Base-by-base conservation (phyloP, 495 filamentous ascomycete genomes). In the Neurospora sublineolata region DNA sequence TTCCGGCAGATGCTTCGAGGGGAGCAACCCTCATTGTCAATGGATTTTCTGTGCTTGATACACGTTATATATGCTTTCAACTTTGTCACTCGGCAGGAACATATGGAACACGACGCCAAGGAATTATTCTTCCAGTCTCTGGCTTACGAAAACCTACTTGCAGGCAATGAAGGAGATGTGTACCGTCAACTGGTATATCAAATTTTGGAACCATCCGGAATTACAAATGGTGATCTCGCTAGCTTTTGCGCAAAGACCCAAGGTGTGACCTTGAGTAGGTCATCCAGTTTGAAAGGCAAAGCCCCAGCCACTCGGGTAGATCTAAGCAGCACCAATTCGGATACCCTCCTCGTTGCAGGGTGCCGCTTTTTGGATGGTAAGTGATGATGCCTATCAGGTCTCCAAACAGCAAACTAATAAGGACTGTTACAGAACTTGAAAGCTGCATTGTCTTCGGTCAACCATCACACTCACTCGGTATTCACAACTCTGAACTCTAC, bases 321-420 rank as follows among this genome's bases (percentile, higher is more conserved):
- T 42, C 37, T 23, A n/a, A 38, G 27, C 37, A 36, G 4, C 20
- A 30, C 40, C 42, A 73, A 77, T 67, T 71, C 73, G 20, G 83
- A 86, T 69, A 69, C 77, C 37, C 73, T 86, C 14, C 73, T 82
- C 11, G 37, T 67, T 27, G 78, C 79, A n/a, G 81, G 79, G 8
- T 79, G 80, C n/a, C 77, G 82, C 20, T 86, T 85, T 44, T 79
- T 86, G n/a, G 84, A 86, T 76, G 82, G 83, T 84, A 73, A 72
- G 82, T 74, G 58, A 39, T 52, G 0, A 12, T n/a, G 0, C 23
- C 8, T 18, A 11, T 14, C 7, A 6, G 3, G 2, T 16, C 5
- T 4, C 5, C 11, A 37, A 39, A 40, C 16, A 60, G 9, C n/a
- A 68, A n/a, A 8, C 74, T 80, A 40, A 74, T 73, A 70, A 36